Evolutionary conservation across 306 rosid species (phyloP), one percentile per base, ranked within the genome.

Genomic region (Dryas drummondii): DNA sequence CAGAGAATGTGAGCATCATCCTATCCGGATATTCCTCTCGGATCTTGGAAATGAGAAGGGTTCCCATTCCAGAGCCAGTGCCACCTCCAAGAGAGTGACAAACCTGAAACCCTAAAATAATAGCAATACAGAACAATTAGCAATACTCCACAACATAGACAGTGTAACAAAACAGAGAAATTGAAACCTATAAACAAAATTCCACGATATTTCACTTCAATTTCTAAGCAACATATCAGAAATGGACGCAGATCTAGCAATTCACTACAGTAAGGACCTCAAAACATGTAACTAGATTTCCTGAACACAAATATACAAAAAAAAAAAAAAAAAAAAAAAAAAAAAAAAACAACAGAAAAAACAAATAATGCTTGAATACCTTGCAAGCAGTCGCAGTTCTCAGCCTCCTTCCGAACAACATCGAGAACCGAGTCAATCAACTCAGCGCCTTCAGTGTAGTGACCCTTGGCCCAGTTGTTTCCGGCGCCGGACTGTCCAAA

Each of bases 401-500:
- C 93, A 2, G 93, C 90, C 66, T 88, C 93, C 82, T 88, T 88
- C 71, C 90, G 73, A 3, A 88, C 93, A 40, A 88, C 90, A 17
- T 88, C 93, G 8, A 88, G 93, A 16, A 88, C 93, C 15, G 93
- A 88, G 73, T 88, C 93, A 49, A 88, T 88, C 78, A 88, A 75
- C 87, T 88, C 93, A 3, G 90, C 93, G 22, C 93, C 93, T 69
- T 88, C 93, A 0, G 93, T 88, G 50, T 88, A 88, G 54, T 88
- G 92, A 4, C 92, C 92, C 57, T 88, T 88, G 50, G 92, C 92
- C 92, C 92, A 88, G 75, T 88, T 88, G 81, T 88, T 88, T 0
- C 92, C 88, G 9, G 92, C 92, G 11, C 90, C 92, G 37, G 92
- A 86, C 86, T 88, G 93, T 0, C 93, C 93, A 52, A 88, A 88